These are phyloP conservation scores for Suzukiozyma palmioleophila DNA, from an alignment of 1,139 yeast genomes.

Conservation along the genomic window DNA sequence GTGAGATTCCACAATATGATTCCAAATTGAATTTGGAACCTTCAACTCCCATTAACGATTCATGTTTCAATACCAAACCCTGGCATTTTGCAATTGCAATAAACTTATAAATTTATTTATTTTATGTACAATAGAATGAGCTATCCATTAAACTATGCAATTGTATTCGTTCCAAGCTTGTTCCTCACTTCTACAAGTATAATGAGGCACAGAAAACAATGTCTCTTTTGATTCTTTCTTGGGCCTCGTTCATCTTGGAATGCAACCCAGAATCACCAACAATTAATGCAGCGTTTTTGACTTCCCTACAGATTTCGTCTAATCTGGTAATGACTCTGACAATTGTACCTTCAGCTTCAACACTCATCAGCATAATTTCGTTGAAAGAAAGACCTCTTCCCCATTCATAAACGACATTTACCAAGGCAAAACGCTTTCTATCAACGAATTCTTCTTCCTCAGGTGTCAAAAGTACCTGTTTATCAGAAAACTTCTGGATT, in stretches of 20 bases:
- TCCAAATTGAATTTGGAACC: not conserved
- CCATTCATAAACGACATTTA: constrained; percentile 97
- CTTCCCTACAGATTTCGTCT: constrained; percentile 94
- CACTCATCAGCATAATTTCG: constrained; percentile 82
- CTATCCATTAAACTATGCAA: too few species aligned
- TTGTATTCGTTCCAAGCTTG: too few species aligned
- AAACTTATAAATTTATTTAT: constrained; percentile 1
- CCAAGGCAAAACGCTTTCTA: constrained; percentile 80
- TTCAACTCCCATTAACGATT: not conserved
- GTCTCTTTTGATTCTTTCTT: constrained; percentile 91
- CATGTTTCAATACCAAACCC: too few species aligned
- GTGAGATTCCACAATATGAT: not conserved
- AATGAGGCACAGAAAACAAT: constrained; percentile 96
- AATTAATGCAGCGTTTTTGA: constrained; percentile 87
- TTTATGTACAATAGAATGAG: constrained; percentile 1
- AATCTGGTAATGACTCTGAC: constrained; percentile 94
- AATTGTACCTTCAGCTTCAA: constrained; percentile 94
- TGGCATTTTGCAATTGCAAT: not conserved
- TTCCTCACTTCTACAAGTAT: constrained; percentile 47
- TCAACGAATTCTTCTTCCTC: constrained; percentile 86
- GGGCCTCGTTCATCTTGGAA: constrained; percentile 86
- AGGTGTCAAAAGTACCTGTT: constrained; percentile 71
- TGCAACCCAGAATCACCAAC: constrained; percentile 90
- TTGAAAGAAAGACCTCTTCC: constrained; percentile 91
- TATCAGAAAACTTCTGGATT: constrained; percentile 56